phyloP scores from a whole-genome alignment of 441 rosid genomes.

The Adansonia grandidieri region DNA sequence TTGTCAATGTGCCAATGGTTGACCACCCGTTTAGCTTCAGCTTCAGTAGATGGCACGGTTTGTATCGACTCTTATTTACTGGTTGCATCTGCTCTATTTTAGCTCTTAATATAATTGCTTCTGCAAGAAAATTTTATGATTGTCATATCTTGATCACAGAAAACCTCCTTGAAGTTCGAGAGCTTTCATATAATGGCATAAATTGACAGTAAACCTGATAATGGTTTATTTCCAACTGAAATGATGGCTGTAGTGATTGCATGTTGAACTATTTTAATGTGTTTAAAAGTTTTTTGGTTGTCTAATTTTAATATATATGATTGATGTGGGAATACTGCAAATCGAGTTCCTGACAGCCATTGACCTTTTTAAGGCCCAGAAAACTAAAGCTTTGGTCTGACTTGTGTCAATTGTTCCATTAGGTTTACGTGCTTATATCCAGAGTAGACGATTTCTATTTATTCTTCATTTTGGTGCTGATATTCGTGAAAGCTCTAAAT shows the following conservation, averaged over 20 bases:
- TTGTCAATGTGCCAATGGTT: conserved; percentile 65
- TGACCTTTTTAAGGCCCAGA: not conserved
- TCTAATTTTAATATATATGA: not conserved
- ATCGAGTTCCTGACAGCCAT: not conserved
- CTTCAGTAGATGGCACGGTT: conserved; percentile 58
- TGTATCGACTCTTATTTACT: not conserved
- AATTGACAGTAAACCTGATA: not conserved
- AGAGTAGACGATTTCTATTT: not conserved
- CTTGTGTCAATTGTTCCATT: not conserved
- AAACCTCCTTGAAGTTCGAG: conserved; percentile 7
- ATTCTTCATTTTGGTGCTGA: conserved; percentile 5
- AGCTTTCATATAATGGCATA: not conserved
- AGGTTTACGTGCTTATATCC: not conserved
- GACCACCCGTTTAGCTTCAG: conserved; percentile 59
- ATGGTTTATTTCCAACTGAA: not conserved
- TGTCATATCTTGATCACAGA: not conserved
- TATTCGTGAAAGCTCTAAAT: conserved; percentile 20
- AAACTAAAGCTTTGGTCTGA: not conserved
- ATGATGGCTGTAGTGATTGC: not conserved
- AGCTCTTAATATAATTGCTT: not conserved
- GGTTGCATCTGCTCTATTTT: not conserved
- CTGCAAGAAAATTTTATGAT: not conserved
- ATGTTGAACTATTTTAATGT: conserved; percentile 1
- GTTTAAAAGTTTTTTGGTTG: not conserved
- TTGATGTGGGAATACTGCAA: not conserved